Conservation (phyloP, 1,139 yeast species). For the Saccharomyces hybrid region DNA sequence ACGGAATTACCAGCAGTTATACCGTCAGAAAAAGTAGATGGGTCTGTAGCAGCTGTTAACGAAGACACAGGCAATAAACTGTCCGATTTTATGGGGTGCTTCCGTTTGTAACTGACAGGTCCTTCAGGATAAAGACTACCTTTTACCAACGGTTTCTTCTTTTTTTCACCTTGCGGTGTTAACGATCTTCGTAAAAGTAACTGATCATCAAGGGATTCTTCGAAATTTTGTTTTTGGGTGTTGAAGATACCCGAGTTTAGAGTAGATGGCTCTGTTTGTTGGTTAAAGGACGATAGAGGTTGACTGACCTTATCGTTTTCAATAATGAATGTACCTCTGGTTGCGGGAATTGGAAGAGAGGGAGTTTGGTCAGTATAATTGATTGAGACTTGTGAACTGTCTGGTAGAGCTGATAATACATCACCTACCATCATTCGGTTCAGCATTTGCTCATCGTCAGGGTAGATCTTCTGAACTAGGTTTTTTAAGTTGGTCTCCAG, state of each 20-base stretch:
- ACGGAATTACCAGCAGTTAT: background rate
- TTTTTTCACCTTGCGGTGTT: conserved; percentile 6
- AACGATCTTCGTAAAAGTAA: background rate
- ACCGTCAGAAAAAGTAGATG: conserved; percentile 4
- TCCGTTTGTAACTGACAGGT: conserved; percentile 22
- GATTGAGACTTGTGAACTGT: background rate
- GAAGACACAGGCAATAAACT: conserved; percentile 8
- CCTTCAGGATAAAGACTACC: conserved; percentile 31
- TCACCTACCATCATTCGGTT: conserved; percentile 20
- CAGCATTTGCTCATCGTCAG: conserved; percentile 13
- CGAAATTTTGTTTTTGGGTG: background rate
- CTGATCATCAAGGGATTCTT: background rate
- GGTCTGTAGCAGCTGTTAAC: conserved; percentile 1
- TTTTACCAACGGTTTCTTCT: conserved; percentile 21
- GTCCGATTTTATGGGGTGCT: conserved; percentile 6
- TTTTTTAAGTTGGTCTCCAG: conserved; percentile 24
- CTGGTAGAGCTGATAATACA: conserved; percentile 10
- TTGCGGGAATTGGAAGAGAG: background rate
- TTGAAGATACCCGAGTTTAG: background rate
- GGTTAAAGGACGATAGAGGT: background rate
- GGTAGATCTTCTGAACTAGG: conserved; percentile 18
- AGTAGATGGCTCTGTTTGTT: background rate
- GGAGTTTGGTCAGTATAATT: background rate
- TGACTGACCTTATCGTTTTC: background rate
- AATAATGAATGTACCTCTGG: conserved; percentile 1